Conservation (phyloP, 345 rosid genomes). For the Linum tenue region DNA sequence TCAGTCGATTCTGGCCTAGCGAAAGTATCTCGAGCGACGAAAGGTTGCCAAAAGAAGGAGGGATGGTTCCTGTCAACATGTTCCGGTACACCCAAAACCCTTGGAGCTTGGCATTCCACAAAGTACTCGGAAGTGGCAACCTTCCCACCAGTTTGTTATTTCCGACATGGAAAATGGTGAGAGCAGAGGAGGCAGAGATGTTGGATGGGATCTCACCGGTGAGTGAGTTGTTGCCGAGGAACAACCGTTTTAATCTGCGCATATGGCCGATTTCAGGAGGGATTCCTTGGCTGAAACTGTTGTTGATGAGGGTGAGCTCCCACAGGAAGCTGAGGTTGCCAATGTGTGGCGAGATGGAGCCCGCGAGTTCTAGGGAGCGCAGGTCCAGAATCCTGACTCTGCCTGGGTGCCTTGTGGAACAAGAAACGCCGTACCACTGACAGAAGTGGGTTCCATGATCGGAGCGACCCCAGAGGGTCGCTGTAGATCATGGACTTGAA, state of each 20-base stretch:
- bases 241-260: not conserved
- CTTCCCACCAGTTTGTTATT: conserved; percentile 4
- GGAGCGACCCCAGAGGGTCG: not conserved
- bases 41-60: conserved; percentile 13
- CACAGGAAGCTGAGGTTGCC: conserved; percentile 15
- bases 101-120: not conserved
- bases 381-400: conserved; percentile 1
- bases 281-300: conserved; percentile 6
- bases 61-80: conserved; percentile 15
- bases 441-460: conserved; percentile 13
- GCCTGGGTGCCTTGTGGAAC: not conserved
- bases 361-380: not conserved
- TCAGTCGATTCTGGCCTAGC: not conserved
- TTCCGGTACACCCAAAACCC: not conserved
- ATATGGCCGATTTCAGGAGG: conserved; percentile 14
- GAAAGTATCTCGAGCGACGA: not conserved
- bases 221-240: conserved; percentile 1
- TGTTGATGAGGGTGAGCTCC: not conserved
- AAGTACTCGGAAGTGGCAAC: conserved; percentile 6
- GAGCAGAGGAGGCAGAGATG: conserved; percentile 2
- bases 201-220: conserved; percentile 15
- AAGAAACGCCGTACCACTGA: conserved; percentile 3
- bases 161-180: not conserved
- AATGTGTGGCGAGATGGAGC: conserved; percentile 6
- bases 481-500: conserved; percentile 1